These are phyloP conservation scores for Endoconidiophora laricicola DNA, from an alignment of 2,329 filamentous ascomycete species.

Conservation along the genomic window DNA sequence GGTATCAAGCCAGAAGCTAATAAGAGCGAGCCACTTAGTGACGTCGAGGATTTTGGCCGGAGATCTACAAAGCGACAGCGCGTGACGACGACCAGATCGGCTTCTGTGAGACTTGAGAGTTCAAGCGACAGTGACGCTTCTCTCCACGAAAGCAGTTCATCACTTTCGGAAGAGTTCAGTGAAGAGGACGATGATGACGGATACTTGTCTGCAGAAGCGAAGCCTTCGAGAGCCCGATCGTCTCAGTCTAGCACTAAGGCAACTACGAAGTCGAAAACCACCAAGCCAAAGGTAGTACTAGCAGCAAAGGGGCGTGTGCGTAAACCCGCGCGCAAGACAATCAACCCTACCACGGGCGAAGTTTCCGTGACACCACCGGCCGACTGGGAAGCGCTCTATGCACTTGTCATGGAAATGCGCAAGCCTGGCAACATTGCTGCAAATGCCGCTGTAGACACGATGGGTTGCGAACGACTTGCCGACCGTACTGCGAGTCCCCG, in stretches of 20 bases:
- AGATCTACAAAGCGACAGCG: conserved; percentile 32
- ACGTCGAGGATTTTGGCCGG: conserved; percentile 41
- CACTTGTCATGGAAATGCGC: conserved; percentile 61
- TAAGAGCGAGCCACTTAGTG: conserved; percentile 17
- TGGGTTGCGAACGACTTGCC: conserved; percentile 78
- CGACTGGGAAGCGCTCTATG: conserved; percentile 75
- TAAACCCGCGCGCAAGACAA: conserved; percentile 30
- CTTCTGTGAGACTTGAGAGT: not conserved
- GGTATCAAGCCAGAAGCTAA: not conserved
- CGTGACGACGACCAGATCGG: conserved; percentile 14
- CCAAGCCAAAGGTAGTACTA: too few species aligned
- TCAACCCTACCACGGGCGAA: too few species aligned
- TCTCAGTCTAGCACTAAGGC: conserved; percentile 2
- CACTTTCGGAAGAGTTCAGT: too few species aligned
- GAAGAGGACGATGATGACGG: conserved; percentile 9
- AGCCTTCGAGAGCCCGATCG: not conserved
- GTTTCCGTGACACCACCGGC: conserved; percentile 38
- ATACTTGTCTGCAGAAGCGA: not conserved
- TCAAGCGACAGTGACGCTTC: not conserved
- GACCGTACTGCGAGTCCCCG: conserved; percentile 29
- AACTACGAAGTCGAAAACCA: not conserved
- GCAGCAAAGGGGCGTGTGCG: conserved; percentile 19
- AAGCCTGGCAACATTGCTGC: conserved; percentile 34
- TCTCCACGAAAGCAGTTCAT: not conserved
- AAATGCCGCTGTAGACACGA: conserved; percentile 85